Conservation (phyloP, 441 rosid species). For the Kokia cookei region DNA sequence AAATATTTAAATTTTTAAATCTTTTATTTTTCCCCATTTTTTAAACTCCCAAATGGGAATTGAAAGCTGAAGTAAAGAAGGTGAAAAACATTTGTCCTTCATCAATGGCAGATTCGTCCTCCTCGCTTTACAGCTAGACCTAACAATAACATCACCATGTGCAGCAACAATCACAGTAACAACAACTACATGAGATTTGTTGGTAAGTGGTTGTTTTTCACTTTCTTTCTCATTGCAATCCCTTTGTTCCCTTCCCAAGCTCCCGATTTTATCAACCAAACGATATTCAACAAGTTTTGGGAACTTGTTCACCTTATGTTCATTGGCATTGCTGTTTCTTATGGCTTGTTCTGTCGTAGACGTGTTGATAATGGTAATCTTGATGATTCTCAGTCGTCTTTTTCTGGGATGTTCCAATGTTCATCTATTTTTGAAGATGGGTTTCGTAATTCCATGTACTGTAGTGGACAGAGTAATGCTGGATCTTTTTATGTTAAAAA, state of each 20-base stretch:
- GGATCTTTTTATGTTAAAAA: constrained; percentile 20
- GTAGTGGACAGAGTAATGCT: constrained; percentile 17
- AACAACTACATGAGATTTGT: constrained; percentile 20
- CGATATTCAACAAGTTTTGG: constrained; percentile 55
- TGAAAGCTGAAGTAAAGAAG: background rate
- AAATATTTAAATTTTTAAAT: background rate
- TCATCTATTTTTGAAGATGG: constrained; percentile 56
- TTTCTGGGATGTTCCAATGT: constrained; percentile 50
- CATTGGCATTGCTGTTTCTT: constrained; percentile 72
- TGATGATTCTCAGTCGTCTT: constrained; percentile 40
- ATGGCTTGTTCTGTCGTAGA: constrained; percentile 71
- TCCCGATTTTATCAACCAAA: constrained; percentile 54
- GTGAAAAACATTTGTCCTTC: background rate
- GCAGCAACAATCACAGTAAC: background rate
- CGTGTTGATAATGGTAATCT: constrained; percentile 24
- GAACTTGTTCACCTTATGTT: constrained; percentile 59
- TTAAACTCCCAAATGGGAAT: background rate
- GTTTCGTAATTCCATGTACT: constrained; percentile 16
- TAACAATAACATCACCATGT: background rate
- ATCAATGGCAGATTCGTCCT: constrained; percentile 48
- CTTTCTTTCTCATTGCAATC: constrained; percentile 53
- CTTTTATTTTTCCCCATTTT: background rate
- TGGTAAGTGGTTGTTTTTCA: constrained; percentile 43
- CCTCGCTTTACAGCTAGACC: constrained; percentile 18
- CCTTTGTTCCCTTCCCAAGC: constrained; percentile 72